A percentile compares a stretch with the other conserved stretches of the same genome.
Conservation (phyloP, 2,329 filamentous ascomycete genomes). For the Claviceps humidiphila region DNA sequence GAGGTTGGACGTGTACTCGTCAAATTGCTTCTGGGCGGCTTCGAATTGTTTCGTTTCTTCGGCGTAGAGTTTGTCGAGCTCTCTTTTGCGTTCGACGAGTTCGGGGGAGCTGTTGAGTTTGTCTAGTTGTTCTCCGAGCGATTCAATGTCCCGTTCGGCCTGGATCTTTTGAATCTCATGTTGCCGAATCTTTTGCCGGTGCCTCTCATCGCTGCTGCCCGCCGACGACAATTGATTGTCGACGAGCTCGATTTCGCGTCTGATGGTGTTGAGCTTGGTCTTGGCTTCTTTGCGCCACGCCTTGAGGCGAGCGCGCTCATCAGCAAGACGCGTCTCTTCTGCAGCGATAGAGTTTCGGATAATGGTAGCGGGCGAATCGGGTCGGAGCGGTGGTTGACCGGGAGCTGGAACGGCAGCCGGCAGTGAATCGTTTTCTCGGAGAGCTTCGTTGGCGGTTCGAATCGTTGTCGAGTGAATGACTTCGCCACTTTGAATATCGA, state of each 20-base stretch:
- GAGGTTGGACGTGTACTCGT: slow-evolving; percentile 44
- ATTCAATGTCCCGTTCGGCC: slow-evolving; percentile 41
- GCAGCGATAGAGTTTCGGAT: slow-evolving; percentile 63
- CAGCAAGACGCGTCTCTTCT: slow-evolving; percentile 55
- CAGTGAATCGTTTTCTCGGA: slow-evolving; percentile 19
- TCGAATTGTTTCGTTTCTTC: slow-evolving; percentile 48
- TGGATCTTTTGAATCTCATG: slow-evolving; percentile 61
- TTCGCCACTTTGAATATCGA: slow-evolving; percentile 51
- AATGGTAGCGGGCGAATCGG: slow-evolving; percentile 65
- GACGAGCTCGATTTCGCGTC: slow-evolving; percentile 61
- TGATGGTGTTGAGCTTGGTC: slow-evolving; percentile 49
- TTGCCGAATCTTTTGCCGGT: slow-evolving; percentile 61
- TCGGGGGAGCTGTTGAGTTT: slow-evolving; percentile 51
- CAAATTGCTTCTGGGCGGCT: slow-evolving; percentile 37
- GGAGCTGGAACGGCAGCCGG: slow-evolving; percentile 20
- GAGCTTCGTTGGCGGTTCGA: slow-evolving; percentile 42
- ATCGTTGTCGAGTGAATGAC: slow-evolving; percentile 61
- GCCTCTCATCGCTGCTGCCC: slow-evolving; percentile 63
- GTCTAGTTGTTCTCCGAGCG: slow-evolving; percentile 45
- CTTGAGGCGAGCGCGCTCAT: slow-evolving; percentile 57
- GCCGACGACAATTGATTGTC: slow-evolving; percentile 52
- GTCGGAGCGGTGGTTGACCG: slow-evolving; percentile 49
- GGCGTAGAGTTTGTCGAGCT: slow-evolving; percentile 38
- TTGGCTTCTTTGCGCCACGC: slow-evolving; percentile 63
- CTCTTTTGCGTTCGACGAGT: slow-evolving; percentile 43